Conservation (phyloP, 257 asterid genomes). For the Salvia hispanica region DNA sequence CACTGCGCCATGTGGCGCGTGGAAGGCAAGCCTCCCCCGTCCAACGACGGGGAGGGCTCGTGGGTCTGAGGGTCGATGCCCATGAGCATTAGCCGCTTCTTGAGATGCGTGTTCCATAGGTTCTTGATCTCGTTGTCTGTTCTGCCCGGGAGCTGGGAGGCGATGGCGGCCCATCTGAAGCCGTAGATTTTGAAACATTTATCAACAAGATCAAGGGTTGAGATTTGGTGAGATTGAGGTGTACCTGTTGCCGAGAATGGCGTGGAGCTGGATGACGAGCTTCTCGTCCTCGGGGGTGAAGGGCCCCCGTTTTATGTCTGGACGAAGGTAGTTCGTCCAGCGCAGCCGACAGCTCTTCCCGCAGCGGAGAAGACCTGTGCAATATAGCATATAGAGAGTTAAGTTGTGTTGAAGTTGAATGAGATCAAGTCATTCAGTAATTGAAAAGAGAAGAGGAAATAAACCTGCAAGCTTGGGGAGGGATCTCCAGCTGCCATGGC, state of each 20-base stretch:
- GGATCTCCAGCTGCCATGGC: slow-evolving; percentile 94
- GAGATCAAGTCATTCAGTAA: too few relatives aligned
- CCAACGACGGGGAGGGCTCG: slow-evolving; percentile 46
- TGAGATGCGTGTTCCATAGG: slow-evolving; percentile 94
- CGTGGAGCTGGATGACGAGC: slow-evolving; percentile 89
- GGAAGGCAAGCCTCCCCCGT: slow-evolving; percentile 37
- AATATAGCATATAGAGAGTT: too few relatives aligned
- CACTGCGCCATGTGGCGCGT: slow-evolving; percentile 99
- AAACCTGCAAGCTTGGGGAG: slow-evolving; percentile 89
- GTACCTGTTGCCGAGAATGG: slow-evolving; percentile 91
- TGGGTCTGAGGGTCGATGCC: slow-evolving; percentile 91
- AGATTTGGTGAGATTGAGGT: not conserved
- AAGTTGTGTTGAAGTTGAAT: too few relatives aligned
- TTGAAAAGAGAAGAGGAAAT: too few relatives aligned
- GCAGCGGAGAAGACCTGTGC: slow-evolving; percentile 82
- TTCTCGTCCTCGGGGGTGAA: slow-evolving; percentile 77
- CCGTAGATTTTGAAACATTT: too few relatives aligned
- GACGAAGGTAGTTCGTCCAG: slow-evolving; percentile 93
- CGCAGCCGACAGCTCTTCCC: slow-evolving; percentile 94
- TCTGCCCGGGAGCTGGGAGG: slow-evolving; percentile 84
- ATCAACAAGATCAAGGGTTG: too few relatives aligned
- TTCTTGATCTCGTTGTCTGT: slow-evolving; percentile 96
- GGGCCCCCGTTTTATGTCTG: slow-evolving; percentile 91
- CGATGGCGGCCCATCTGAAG: slow-evolving; percentile 91
- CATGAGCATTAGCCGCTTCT: slow-evolving; percentile 66